These are phyloP conservation scores for Starmera amethionina DNA, from an alignment of 805 yeast genomes.

Conservation along the genomic window DNA sequence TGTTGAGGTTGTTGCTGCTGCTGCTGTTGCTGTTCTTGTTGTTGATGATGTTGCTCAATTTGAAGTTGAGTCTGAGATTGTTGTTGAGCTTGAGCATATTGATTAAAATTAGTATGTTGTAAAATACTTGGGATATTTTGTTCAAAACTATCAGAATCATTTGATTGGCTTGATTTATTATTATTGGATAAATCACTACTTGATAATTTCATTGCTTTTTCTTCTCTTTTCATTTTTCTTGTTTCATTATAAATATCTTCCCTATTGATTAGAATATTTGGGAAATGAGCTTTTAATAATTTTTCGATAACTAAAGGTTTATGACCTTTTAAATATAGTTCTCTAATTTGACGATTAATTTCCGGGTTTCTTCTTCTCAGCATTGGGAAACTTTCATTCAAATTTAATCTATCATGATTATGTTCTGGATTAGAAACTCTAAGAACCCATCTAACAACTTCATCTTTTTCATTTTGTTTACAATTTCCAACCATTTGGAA, in stretches of 20 bases:
- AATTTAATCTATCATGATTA: conserved; percentile 19
- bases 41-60: background rate
- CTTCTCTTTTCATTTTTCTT: conserved; percentile 23
- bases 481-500: conserved; percentile 22
- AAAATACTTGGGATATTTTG: conserved; percentile 17
- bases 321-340: conserved; percentile 18
- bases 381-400: conserved; percentile 21
- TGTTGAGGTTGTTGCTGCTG: conserved; percentile 17
- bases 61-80: background rate
- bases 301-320: conserved; percentile 20
- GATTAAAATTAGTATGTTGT: conserved; percentile 7
- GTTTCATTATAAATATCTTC: conserved; percentile 23
- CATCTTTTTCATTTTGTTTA: conserved; percentile 19
- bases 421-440: conserved; percentile 19
- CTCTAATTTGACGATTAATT: conserved; percentile 20
- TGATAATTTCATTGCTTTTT: conserved; percentile 8
- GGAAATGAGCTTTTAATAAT: conserved; percentile 14
- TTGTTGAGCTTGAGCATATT: conserved; percentile 14
- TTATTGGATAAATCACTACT: conserved; percentile 2
- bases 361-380: conserved; percentile 22
- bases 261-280: conserved; percentile 18
- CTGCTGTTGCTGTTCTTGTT: conserved; percentile 13
- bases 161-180: conserved; percentile 3
- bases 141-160: conserved; percentile 13
- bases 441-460: conserved; percentile 16